Percentiles rank a stretch among this genome's conserved stretches.
phyloP scores from a whole-genome alignment of 805 yeast genomes.

The Ogataea pignaliae region DNA sequence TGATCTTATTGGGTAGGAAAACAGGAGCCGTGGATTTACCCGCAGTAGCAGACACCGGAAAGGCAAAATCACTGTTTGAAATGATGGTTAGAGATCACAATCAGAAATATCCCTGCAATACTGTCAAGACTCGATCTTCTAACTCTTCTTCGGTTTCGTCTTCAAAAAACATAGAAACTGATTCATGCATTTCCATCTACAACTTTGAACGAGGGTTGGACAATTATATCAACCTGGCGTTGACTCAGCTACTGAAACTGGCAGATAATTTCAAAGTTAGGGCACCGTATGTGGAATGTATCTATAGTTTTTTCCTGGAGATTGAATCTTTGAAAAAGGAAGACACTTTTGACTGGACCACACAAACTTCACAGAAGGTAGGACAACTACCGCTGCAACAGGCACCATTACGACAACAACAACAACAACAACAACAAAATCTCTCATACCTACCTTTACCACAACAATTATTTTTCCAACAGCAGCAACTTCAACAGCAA shows the following conservation, averaged over 20 bases:
- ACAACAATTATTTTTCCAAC: too few relatives aligned
- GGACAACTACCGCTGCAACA: too few relatives aligned
- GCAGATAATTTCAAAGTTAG: conserved; percentile 10
- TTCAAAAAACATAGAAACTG: conserved; percentile 8
- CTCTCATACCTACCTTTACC: too few relatives aligned
- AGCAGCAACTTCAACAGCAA: conserved; percentile 1
- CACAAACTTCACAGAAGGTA: not conserved
- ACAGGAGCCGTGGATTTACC: conserved; percentile 27
- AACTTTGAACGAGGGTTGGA: conserved; percentile 16
- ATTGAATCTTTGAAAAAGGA: conserved; percentile 12
- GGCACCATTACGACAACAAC: too few relatives aligned
- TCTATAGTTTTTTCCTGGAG: conserved; percentile 19
- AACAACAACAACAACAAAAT: too few relatives aligned
- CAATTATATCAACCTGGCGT: conserved; percentile 14
- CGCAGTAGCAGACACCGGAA: conserved; percentile 10
- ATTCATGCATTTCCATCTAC: conserved; percentile 10
- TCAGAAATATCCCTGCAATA: conserved; percentile 15
- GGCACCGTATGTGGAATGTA: conserved; percentile 19
- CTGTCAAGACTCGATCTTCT: conserved; percentile 8
- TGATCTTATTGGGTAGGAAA: conserved; percentile 17
- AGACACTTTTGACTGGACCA: conserved; percentile 20
- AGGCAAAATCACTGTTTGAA: conserved; percentile 13
- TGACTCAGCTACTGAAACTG: conserved; percentile 16
- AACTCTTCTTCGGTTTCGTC: conserved; percentile 5
- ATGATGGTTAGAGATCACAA: conserved; percentile 20